These are phyloP conservation scores for Colletotrichum godetiae DNA, from an alignment of 2,329 filamentous ascomycete genomes.

Conservation along the genomic window DNA sequence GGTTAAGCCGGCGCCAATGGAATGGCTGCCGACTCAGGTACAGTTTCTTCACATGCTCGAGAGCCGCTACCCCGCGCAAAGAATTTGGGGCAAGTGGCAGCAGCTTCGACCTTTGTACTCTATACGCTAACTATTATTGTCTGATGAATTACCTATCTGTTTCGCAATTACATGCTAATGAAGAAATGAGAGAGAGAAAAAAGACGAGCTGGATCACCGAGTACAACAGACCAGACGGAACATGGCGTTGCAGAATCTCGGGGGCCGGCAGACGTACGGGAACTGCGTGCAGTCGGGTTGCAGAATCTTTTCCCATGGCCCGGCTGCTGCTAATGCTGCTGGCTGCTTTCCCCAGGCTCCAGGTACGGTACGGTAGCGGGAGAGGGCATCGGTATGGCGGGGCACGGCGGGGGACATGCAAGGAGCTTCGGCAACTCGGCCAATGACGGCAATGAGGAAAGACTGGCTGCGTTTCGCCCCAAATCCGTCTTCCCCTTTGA, in stretches of 20 bases:
- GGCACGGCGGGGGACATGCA: constrained; percentile 34
- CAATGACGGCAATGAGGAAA: constrained; percentile 52
- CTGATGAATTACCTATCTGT: neutral
- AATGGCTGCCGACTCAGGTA: constrained; percentile 24
- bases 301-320: constrained; percentile 24
- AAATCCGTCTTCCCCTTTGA: constrained; percentile 47
- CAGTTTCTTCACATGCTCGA: constrained; percentile 31
- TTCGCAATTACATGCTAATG: neutral
- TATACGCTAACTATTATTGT: neutral
- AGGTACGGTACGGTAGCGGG: constrained; percentile 1
- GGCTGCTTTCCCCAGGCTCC: neutral
- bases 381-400: constrained; percentile 15
- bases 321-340: neutral
- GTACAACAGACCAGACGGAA: neutral
- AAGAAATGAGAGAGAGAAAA: neutral
- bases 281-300: constrained; percentile 8
- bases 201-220: neutral
- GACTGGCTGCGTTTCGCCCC: constrained; percentile 31
- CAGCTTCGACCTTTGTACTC: neutral
- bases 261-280: constrained; percentile 26
- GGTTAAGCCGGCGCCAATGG: constrained; percentile 10
- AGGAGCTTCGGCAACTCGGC: constrained; percentile 56
- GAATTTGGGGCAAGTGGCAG: neutral
- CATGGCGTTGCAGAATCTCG: constrained; percentile 18
- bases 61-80: constrained; percentile 18